Percentiles rank a stretch among this genome's conserved stretches.
phyloP scores from a whole-genome alignment of 257 asterid species.

The Nicotiana undulata region DNA sequence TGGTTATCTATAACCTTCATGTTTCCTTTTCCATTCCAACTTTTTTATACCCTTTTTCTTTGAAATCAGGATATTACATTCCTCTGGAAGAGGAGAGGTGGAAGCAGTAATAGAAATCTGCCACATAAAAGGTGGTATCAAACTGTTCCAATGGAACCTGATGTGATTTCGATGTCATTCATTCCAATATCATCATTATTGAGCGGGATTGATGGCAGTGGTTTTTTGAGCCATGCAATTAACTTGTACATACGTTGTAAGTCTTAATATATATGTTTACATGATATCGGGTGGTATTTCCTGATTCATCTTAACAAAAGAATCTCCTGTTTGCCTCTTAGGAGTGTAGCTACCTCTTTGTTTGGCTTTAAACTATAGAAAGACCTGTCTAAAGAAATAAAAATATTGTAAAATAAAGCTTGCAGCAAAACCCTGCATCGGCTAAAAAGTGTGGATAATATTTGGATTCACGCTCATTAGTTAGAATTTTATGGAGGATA shows the following conservation, averaged over 20 bases:
- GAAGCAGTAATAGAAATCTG: slow-evolving; percentile 47
- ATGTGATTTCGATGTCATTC: slow-evolving; percentile 87
- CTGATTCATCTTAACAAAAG: not conserved
- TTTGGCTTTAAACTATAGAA: no score
- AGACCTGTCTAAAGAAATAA: no score
- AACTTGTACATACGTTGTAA: slow-evolving; percentile 88
- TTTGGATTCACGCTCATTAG: not conserved
- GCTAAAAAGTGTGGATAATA: not conserved
- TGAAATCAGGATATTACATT: slow-evolving; percentile 51
- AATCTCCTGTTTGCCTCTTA: not conserved
- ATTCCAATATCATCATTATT: slow-evolving; percentile 81
- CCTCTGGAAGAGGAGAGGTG: slow-evolving; percentile 88
- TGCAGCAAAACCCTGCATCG: not conserved
- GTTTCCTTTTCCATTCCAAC: not conserved
- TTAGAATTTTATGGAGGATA: not conserved
- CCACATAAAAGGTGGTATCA: slow-evolving; percentile 77
- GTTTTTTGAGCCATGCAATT: slow-evolving; percentile 91
- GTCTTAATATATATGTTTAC: slow-evolving; percentile 20
- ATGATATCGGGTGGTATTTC: not conserved
- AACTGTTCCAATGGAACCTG: slow-evolving; percentile 81
- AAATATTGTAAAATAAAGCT: no score
- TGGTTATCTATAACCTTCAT: slow-evolving; percentile 4
- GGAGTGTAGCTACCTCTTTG: not conserved
- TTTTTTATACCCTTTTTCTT: slow-evolving; percentile 15
- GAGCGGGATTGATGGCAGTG: slow-evolving; percentile 87